Percentiles rank a stretch among this genome's conserved stretches.
phyloP scores from a whole-genome alignment of 2,329 filamentous ascomycete species.

The Paraphaeosphaeria minitans region DNA sequence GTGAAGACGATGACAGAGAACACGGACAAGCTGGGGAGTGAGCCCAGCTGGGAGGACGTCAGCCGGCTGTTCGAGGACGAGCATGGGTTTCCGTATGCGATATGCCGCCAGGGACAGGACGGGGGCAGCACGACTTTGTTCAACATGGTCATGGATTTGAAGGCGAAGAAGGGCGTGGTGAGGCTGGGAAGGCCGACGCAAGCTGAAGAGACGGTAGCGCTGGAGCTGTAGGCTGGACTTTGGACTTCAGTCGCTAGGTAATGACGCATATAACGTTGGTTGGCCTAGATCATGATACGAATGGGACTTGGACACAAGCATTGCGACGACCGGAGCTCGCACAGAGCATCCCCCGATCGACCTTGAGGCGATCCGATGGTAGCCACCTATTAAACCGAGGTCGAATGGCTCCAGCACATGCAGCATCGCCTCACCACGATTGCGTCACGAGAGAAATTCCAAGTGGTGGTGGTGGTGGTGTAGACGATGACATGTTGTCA shows the following conservation, averaged over 20 bases:
- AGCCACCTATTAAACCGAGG: not conserved
- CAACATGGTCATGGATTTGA: conserved; percentile 46
- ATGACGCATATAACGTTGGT: not conserved
- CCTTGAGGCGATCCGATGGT: not conserved
- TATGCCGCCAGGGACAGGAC: conserved; percentile 32
- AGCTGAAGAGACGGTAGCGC: conserved; percentile 30
- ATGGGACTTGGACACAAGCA: not conserved
- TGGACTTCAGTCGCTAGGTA: not conserved
- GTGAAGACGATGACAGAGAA: conserved; percentile 46
- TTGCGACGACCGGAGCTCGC: not conserved
- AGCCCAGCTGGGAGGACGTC: conserved; percentile 37
- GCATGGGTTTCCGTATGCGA: conserved; percentile 44
- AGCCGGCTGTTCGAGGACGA: conserved; percentile 50
- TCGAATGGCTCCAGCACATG: not conserved
- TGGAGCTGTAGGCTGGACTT: conserved; percentile 23
- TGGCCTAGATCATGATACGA: not conserved
- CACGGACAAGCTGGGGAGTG: conserved; percentile 21
- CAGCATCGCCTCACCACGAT: too few species aligned
- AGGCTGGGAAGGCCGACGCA: conserved; percentile 39
- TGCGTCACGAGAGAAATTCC: too few species aligned
- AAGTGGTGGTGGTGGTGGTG: not conserved
- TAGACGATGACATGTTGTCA: not conserved
- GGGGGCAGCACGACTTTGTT: conserved; percentile 43
- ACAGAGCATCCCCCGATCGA: not conserved
- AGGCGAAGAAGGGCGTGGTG: conserved; percentile 34